A percentile compares a stretch with the other conserved stretches of the same genome.
Evolutionary conservation across 2,329 filamentous ascomycete genomes (phyloP).

Genomic region (Neofusicoccum cordaticola): DNA sequence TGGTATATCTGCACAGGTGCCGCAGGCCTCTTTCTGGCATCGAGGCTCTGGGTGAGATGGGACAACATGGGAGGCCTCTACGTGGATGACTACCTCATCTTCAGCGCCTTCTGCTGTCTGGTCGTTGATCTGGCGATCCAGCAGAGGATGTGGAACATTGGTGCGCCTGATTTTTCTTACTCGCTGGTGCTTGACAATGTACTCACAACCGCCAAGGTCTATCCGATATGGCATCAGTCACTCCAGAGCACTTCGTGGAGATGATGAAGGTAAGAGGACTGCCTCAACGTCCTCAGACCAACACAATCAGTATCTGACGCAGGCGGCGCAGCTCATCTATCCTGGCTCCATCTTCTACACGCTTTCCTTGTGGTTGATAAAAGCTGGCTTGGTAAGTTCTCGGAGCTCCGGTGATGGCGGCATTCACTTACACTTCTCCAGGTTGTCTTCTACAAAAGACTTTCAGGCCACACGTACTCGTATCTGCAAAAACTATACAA

Average conservation of each 20-base stretch:
- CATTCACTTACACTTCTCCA: not conserved
- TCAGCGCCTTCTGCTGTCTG: conserved; percentile 30
- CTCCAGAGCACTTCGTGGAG: conserved; percentile 23
- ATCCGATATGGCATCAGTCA: conserved; percentile 23
- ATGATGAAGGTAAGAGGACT: conserved; percentile 23
- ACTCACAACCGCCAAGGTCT: not conserved
- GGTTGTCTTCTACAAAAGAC: conserved; percentile 40
- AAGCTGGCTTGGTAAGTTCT: conserved; percentile 36
- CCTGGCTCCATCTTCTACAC: conserved; percentile 43
- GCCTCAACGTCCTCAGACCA: not conserved
- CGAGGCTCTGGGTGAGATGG: conserved; percentile 31
- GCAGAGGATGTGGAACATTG: conserved; percentile 35
- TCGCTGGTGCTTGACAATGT: not conserved
- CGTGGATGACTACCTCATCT: conserved; percentile 33
- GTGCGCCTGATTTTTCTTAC: conserved; percentile 15
- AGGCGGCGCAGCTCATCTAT: conserved; percentile 34
- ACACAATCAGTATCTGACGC: not conserved
- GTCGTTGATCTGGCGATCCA: conserved; percentile 33
- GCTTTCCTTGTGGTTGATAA: conserved; percentile 42
- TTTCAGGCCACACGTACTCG: conserved; percentile 36
- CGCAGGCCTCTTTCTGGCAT: conserved; percentile 27
- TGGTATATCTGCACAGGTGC: conserved; percentile 35
- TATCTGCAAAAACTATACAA: conserved; percentile 39
- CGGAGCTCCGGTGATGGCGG: no score
- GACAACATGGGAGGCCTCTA: conserved; percentile 27